These are phyloP conservation scores for Cyphellophora attinorum DNA, from an alignment of 2,329 filamentous ascomycete genomes.

Conservation along the genomic window DNA sequence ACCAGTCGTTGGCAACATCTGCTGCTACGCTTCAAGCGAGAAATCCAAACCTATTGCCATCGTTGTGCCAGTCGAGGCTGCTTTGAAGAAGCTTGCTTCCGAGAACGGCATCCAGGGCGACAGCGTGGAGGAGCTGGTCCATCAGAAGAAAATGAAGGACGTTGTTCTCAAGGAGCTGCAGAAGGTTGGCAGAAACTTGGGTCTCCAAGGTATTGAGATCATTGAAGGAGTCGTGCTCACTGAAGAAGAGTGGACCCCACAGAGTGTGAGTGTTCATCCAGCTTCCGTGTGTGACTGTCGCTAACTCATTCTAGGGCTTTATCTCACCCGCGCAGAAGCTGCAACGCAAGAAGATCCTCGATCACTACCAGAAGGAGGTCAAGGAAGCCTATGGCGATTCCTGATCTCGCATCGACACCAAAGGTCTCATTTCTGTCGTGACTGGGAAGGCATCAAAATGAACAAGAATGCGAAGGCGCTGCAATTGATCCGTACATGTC, in stretches of 20 bases:
- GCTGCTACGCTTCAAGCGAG: conserved; percentile 69
- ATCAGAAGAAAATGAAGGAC: conserved; percentile 54
- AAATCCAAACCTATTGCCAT: conserved; percentile 74
- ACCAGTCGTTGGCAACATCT: conserved; percentile 73
- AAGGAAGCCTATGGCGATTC: conserved; percentile 44
- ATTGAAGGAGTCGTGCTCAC: conserved; percentile 67
- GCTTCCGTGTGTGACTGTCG: no score
- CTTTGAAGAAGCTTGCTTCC: conserved; percentile 46
- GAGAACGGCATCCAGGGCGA: conserved; percentile 55
- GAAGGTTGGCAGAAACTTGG: conserved; percentile 53
- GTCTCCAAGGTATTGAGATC: conserved; percentile 62
- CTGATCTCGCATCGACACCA: no score
- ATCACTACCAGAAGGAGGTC: conserved; percentile 53
- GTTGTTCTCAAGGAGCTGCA: conserved; percentile 64
- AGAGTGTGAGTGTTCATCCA: conserved; percentile 57
- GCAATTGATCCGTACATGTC: no score
- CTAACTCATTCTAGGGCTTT: conserved; percentile 46
- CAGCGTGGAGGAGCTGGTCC: conserved; percentile 57
- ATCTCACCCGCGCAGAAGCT: conserved; percentile 65
- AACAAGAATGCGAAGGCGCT: no score
- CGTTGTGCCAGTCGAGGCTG: conserved; percentile 54
- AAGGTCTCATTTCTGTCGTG: no score
- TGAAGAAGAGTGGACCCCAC: conserved; percentile 81
- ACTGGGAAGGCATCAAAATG: no score
- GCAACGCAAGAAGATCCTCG: conserved; percentile 58